These are phyloP conservation scores for Diutina scorzettiae DNA, from an alignment of 1,139 yeast species.

Conservation along the genomic window DNA sequence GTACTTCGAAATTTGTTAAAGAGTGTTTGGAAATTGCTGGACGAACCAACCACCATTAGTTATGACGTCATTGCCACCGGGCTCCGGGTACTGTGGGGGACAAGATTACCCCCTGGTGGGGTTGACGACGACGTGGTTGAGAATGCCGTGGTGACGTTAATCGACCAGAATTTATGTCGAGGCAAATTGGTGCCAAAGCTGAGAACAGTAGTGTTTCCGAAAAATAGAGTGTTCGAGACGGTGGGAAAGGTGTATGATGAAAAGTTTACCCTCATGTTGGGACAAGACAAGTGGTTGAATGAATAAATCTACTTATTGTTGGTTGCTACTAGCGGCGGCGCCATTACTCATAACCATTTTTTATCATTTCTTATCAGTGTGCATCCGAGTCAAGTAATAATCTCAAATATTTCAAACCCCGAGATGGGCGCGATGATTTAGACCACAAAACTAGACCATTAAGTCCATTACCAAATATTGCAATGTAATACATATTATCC, in stretches of 20 bases:
- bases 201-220: slow-evolving; percentile 10
- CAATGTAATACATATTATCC: too few relatives aligned
- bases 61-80: slow-evolving; percentile 19
- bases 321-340: too few relatives aligned
- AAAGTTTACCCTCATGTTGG: not conserved
- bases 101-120: slow-evolving; percentile 7
- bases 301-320: too few relatives aligned
- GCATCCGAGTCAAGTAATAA: too few relatives aligned
- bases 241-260: not conserved
- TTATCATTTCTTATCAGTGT: too few relatives aligned
- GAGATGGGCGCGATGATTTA: too few relatives aligned
- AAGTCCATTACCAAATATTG: too few relatives aligned
- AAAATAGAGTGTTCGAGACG: not conserved
- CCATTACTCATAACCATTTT: too few relatives aligned
- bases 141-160: slow-evolving; percentile 35
- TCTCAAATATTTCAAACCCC: too few relatives aligned
- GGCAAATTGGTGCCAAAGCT: slow-evolving; percentile 39
- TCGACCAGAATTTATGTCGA: slow-evolving; percentile 40
- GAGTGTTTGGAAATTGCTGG: slow-evolving; percentile 21
- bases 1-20: slow-evolving; percentile 34
- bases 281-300: not conserved
- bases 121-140: slow-evolving; percentile 28
- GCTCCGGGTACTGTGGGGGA: slow-evolving; percentile 10
- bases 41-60: slow-evolving; percentile 17
- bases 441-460: too few relatives aligned